Base-by-base conservation (phyloP, 257 asterid species). In the Solanum sitiens region DNA sequence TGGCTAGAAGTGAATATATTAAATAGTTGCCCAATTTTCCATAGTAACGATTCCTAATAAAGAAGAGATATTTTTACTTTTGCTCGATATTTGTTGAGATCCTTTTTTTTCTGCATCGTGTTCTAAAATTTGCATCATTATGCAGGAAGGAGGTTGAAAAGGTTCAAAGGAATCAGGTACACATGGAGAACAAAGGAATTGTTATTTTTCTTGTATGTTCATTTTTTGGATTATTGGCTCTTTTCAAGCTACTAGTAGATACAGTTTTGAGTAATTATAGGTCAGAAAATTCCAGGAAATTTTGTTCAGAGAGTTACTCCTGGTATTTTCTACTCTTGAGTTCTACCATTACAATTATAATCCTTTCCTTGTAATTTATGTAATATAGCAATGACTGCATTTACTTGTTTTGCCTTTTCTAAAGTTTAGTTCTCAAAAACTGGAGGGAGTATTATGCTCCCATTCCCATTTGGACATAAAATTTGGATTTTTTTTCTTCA, bases 131-230 rank as follows among this genome's bases (percentile, higher is more conserved):
- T 86, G 85, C 44, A 75, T 79, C 20, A 79, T 76, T 75, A 42
- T 92, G 95, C 96, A 96, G 99, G 83, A 88, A 65, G 91, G 95
- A 94, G 91, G 95, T 94, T 25, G 96, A 95, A 84, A 90, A 39
- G 87, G 93, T 95, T 71, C 83, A 87, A 89, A 92, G 80, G 88
- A 92, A 95, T 87, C 98, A 94, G 86, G 89, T 91, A 79, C 96
- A 95, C 90, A 86, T 94, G 93, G 99, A 96, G 94, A 94, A 93
- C 74, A 95, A 96, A 89, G 98, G 98, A 45, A 90, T 94, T 61
- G 86, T 93, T 76, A 92, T 95, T 47, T 94, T 94, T 92, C 90
- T 95, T 88, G 87, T 93, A 63, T 92, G 95, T 86, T 91, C 92
- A 89, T 89, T 30, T 50, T 94, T 94, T 86, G 97, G 96, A 84